Evolutionary conservation across 257 asterid species (phyloP).

Genomic region (Nemophila menziesii): DNA sequence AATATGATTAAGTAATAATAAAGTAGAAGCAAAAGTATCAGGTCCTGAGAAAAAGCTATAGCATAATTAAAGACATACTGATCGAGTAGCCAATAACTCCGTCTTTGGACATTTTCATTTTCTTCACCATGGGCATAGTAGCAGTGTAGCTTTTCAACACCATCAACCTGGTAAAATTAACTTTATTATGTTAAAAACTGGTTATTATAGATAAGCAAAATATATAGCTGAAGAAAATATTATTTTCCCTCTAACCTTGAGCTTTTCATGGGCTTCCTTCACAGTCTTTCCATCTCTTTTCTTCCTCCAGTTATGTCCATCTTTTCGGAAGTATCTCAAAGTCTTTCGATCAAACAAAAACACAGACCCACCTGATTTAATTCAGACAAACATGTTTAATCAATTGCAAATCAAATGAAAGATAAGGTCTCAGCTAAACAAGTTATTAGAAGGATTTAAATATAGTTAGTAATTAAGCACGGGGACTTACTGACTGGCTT

Average conservation of each 20-base stretch:
- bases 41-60: background rate
- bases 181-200: background rate
- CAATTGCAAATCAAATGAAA: background rate
- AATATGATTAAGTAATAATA: no score
- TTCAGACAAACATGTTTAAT: background rate
- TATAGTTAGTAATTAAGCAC: background rate
- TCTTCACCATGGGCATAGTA: conserved; percentile 99
- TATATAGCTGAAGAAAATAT: conserved; percentile 4
- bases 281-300: conserved; percentile 95
- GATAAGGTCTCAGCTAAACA: background rate
- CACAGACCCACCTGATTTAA: conserved; percentile 79
- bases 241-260: conserved; percentile 50
- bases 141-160: conserved; percentile 91
- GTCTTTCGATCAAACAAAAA: conserved; percentile 92
- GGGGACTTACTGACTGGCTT: conserved; percentile 13
- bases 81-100: conserved; percentile 98
- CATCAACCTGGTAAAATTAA: conserved; percentile 60
- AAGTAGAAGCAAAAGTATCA: background rate
- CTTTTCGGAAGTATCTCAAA: conserved; percentile 86
- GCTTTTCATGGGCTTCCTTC: conserved; percentile 95
- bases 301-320: conserved; percentile 98
- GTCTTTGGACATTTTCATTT: conserved; percentile 85
- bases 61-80: conserved; percentile 24
- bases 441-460: background rate
- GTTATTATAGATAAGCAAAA: background rate